Conservation (phyloP, 805 yeast species). For the Lachancea mirantina region DNA sequence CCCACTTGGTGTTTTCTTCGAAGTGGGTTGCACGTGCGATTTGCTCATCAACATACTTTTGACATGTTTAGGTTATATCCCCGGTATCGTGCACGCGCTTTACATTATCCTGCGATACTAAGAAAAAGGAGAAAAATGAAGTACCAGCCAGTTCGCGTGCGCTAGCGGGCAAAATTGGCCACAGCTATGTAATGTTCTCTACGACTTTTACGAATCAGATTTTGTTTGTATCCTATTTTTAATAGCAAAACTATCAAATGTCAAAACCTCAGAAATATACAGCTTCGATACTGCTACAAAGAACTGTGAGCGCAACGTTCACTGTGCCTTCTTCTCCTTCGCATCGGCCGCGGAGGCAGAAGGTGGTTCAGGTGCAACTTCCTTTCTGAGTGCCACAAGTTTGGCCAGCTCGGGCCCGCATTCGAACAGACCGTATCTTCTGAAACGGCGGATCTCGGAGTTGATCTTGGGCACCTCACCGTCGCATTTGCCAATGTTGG, state of each 20-base stretch:
- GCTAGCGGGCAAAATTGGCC: too few relatives aligned
- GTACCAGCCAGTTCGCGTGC: too few relatives aligned
- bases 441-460: slow-evolving; percentile 49
- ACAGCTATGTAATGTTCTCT: too few relatives aligned
- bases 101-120: slow-evolving; percentile 37
- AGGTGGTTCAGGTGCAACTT: slow-evolving; percentile 12
- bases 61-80: slow-evolving; percentile 64
- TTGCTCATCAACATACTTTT: slow-evolving; percentile 44
- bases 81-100: slow-evolving; percentile 59
- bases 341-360: slow-evolving; percentile 5
- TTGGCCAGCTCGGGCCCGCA: slow-evolving; percentile 33
- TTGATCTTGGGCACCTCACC: slow-evolving; percentile 33
- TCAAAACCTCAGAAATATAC: too few relatives aligned
- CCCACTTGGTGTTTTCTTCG: slow-evolving; percentile 51
- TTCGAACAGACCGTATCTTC: slow-evolving; percentile 58
- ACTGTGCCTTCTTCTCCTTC: slow-evolving; percentile 16
- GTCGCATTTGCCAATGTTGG: slow-evolving; percentile 29
- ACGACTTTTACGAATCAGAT: too few relatives aligned
- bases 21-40: slow-evolving; percentile 39
- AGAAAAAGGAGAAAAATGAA: slow-evolving; percentile 1
- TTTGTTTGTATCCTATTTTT: too few relatives aligned
- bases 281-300: too few relatives aligned
- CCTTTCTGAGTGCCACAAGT: slow-evolving; percentile 24
- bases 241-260: too few relatives aligned
- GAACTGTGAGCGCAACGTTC: slow-evolving; percentile 1